phyloP scores from a whole-genome alignment of 2,329 filamentous ascomycete species.

The Cercospora canescens region DNA sequence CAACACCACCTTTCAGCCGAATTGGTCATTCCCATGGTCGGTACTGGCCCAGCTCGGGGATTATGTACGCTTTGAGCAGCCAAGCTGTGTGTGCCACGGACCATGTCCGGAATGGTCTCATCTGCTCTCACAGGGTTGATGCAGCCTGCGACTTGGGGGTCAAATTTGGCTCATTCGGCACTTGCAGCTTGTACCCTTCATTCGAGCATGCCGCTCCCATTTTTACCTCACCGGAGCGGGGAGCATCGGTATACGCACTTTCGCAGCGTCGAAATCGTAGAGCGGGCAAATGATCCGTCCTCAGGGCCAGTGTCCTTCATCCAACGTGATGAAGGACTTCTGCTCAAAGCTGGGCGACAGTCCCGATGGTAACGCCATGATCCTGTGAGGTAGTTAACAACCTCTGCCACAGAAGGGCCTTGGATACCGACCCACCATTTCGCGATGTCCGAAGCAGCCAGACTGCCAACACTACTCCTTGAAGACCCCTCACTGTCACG shows the following conservation, averaged over 20 bases:
- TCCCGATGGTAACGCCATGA: slow-evolving; percentile 17
- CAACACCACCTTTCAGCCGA: neutral
- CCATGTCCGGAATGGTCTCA: neutral
- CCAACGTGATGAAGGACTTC: slow-evolving; percentile 10
- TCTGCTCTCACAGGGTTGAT: neutral
- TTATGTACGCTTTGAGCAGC: neutral
- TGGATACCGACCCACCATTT: slow-evolving; percentile 9
- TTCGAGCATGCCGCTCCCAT: neutral
- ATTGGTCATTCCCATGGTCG: neutral
- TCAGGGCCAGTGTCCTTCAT: neutral
- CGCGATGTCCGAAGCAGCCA: slow-evolving; percentile 15
- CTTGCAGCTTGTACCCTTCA: neutral
- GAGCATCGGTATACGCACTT: neutral
- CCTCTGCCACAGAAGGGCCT: neutral
- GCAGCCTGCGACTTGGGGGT: neutral
- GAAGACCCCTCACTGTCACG: slow-evolving; percentile 9
- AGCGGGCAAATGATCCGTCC: neutral
- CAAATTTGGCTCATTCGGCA: neutral
- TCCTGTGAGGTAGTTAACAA: slow-evolving; percentile 8
- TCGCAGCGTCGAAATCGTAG: neutral
- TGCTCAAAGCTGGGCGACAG: slow-evolving; percentile 7
- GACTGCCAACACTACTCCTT: slow-evolving; percentile 17
- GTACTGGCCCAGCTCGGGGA: neutral
- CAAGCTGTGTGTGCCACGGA: neutral
- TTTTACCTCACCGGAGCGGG: neutral